Conservation (phyloP, 2,329 filamentous ascomycete species). For the Epichloe gansuensis region DNA sequence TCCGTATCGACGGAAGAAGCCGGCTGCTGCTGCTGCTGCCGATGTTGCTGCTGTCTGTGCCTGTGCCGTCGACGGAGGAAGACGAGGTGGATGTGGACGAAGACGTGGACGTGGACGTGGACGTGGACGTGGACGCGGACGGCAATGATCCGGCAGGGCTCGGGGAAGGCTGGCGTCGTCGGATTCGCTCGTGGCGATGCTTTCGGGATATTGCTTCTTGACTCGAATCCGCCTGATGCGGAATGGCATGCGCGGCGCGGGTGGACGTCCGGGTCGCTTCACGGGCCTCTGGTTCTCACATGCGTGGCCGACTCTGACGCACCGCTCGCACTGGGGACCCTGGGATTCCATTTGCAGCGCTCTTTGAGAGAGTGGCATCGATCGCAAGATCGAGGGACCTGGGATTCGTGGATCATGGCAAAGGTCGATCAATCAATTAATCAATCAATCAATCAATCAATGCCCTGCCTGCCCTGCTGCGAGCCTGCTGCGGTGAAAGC, state of each 20-base stretch:
- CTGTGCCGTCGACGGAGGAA: neutral
- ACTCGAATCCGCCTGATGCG: neutral
- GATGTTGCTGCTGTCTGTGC: no score
- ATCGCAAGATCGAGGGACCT: slow-evolving; percentile 11
- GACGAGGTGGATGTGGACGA: neutral
- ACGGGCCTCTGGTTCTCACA: slow-evolving; percentile 10
- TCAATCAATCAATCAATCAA: neutral
- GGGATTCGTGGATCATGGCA: slow-evolving; percentile 1
- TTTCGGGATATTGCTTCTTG: neutral
- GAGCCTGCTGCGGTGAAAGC: no score
- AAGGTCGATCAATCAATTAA: neutral
- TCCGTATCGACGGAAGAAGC: neutral
- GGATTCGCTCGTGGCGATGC: neutral
- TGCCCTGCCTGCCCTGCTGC: neutral
- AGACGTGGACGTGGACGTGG: no score
- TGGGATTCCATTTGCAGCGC: slow-evolving; percentile 11
- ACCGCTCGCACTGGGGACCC: slow-evolving; percentile 11
- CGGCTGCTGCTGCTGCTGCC: neutral
- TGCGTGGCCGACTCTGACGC: slow-evolving; percentile 10
- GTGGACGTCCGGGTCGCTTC: slow-evolving; percentile 9
- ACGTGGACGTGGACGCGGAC: neutral
- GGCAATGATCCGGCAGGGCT: neutral
- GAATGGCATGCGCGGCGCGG: neutral
- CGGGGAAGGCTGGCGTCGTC: neutral
- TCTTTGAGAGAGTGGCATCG: slow-evolving; percentile 16